phyloP scores from a whole-genome alignment of 140 eudicot genomes.

The Oenanthe javanica region DNA sequence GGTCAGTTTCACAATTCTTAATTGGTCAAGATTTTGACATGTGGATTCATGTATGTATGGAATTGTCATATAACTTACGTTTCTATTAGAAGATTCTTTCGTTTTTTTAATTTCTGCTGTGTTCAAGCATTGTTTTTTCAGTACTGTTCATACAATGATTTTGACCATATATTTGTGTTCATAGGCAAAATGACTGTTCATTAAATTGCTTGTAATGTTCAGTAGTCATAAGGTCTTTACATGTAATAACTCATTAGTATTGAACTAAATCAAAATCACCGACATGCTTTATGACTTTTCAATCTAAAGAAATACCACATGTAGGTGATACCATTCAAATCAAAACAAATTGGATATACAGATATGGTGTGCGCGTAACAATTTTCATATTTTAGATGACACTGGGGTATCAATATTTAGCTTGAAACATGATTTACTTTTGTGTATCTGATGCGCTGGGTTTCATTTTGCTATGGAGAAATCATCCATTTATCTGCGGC shows the following conservation, averaged over 20 bases:
- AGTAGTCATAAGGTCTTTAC: background rate
- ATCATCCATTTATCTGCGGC: background rate
- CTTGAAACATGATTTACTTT: background rate
- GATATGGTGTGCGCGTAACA: background rate
- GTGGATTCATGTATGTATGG: background rate
- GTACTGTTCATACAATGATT: background rate
- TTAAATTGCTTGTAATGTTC: background rate
- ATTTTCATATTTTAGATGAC: background rate
- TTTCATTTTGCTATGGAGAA: background rate
- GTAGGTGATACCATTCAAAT: background rate
- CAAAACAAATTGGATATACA: background rate
- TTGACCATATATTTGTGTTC: background rate
- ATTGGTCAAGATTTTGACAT: background rate
- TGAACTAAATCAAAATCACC: background rate
- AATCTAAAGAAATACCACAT: background rate
- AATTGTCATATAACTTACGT: conserved; percentile 2
- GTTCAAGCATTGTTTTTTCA: background rate
- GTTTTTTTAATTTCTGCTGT: background rate
- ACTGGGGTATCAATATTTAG: background rate
- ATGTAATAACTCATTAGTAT: background rate
- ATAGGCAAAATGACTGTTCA: background rate
- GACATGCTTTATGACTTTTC: background rate
- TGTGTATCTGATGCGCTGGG: background rate
- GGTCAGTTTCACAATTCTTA: conserved; percentile 45
- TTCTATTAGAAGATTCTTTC: background rate